A percentile compares a stretch with the other conserved stretches of the same genome.
Evolutionary conservation across 1,284 basidiomycete genomes (phyloP).

Genomic region (Xerocomus cyaneibrunnescens): DNA sequence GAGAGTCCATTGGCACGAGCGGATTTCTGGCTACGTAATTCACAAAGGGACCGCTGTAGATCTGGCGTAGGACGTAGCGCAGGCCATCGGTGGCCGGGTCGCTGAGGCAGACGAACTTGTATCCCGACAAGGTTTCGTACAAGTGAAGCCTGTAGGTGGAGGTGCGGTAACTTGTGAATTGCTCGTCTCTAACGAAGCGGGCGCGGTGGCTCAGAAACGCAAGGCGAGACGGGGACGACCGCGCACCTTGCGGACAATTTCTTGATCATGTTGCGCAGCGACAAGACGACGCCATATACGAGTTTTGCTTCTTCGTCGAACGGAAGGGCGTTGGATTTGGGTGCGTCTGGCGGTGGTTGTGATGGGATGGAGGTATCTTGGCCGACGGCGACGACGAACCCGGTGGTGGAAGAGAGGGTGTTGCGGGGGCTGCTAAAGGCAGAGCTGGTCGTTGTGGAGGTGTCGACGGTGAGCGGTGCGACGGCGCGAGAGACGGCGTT

Average conservation of each 20-base stretch:
- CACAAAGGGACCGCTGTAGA: conserved; percentile 92
- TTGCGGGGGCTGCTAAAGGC: conserved; percentile 58
- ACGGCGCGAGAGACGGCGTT: conserved; percentile 73
- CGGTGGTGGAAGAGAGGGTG: conserved; percentile 59
- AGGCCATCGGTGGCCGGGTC: conserved; percentile 83
- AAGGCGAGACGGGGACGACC: background rate
- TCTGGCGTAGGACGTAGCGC: conserved; percentile 80
- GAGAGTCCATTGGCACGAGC: conserved; percentile 78
- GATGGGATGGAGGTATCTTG: conserved; percentile 45
- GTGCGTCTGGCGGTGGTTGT: conserved; percentile 37
- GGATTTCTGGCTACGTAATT: conserved; percentile 95
- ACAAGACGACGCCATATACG: conserved; percentile 94
- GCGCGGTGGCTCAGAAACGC: background rate
- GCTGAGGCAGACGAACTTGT: conserved; percentile 94
- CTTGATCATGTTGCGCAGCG: conserved; percentile 91
- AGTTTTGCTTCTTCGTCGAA: conserved; percentile 99
- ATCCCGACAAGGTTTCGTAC: conserved; percentile 89
- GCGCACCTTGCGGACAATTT: conserved; percentile 78
- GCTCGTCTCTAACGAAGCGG: conserved; percentile 65
- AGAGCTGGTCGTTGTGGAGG: conserved; percentile 34
- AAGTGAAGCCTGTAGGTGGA: conserved; percentile 93
- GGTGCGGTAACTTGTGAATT: conserved; percentile 89
- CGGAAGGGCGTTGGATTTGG: conserved; percentile 56
- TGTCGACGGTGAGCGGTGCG: conserved; percentile 41
- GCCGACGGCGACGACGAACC: conserved; percentile 66